These are phyloP conservation scores for Cryphonectria parasitica DNA, from an alignment of 2,329 filamentous ascomycete genomes.

Conservation along the genomic window DNA sequence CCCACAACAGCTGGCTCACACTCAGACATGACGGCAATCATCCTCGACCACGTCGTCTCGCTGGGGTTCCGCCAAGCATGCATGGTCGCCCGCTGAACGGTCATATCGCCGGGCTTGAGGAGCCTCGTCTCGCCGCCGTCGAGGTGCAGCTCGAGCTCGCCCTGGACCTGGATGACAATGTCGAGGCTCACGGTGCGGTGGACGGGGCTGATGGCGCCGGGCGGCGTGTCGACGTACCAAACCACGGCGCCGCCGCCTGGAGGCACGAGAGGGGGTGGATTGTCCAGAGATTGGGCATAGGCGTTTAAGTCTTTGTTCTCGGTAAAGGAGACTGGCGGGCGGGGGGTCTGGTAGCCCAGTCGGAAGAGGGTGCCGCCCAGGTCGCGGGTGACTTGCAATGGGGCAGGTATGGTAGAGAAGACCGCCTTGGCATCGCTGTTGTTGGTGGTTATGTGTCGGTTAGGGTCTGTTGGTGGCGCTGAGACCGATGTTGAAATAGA, in stretches of 20 bases:
- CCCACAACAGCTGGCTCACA: background rate
- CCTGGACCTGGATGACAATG: slow-evolving; percentile 52
- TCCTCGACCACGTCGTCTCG: background rate
- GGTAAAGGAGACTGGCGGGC: background rate
- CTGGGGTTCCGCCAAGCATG: slow-evolving; percentile 3
- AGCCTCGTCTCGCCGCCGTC: slow-evolving; percentile 12
- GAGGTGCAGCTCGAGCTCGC: slow-evolving; percentile 6
- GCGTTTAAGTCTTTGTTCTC: background rate
- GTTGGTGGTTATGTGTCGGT: background rate
- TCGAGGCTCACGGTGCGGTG: slow-evolving; percentile 53
- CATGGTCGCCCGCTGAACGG: background rate
- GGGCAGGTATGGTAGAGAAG: background rate
- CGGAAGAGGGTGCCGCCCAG: background rate
- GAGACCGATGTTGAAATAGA: background rate
- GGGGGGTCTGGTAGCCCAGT: background rate
- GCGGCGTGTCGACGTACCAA: slow-evolving; percentile 50
- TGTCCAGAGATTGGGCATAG: slow-evolving; percentile 1
- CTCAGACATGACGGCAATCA: background rate
- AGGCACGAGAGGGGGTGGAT: slow-evolving; percentile 50
- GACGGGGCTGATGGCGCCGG: slow-evolving; percentile 44
- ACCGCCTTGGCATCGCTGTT: background rate
- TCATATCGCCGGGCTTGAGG: slow-evolving; percentile 3
- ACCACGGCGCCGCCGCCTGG: slow-evolving; percentile 45
- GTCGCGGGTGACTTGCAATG: background rate
- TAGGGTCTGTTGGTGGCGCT: background rate